Base-by-base conservation (phyloP, 2,329 filamentous ascomycete species). In the Helotiales sp. region DNA sequence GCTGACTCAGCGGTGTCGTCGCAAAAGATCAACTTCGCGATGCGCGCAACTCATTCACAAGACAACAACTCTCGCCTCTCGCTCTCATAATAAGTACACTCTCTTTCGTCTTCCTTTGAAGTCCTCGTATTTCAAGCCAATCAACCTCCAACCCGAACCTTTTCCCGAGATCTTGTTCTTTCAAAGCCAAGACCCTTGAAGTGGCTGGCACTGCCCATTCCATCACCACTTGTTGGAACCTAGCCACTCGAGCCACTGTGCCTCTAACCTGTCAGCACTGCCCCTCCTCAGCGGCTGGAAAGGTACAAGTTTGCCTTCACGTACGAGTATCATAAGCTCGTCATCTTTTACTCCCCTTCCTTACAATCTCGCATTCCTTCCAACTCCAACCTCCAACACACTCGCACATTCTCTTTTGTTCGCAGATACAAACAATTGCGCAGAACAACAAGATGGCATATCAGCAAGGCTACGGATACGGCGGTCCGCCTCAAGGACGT, bases 401-500 rank as follows among this genome's bases (percentile, higher is more conserved):
- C 42, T 40, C 30, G 10, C 29, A 49, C 15, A 55, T 34, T 29
- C 36, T 27, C 27, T 17, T 25, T 13, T 40, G 8, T 24, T 27
- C 34, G 22, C 27, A 29, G 29, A 24, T 5, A 51, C 25, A 48
- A 13, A 25, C 6, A 17, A 44, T 24, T 44, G 8, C 8, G 27
- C 22, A 44, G 6, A 10, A 44, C 19, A 12, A 29, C 56, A 59
- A 24, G 9, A 61, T 61, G 59, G 55, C 59, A 42, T 59, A 61
- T 42, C 59, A 61, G 57, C 57, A 51, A 40, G 31, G 36, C 15
- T 53, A 59, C 19, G 25, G 47, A 48, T 63, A 64, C 34, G 60
- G 62, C 9, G 55, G 53, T 15, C 62, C 62, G 19, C 62, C 59
- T 15, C 59, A 55, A 29, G 52, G 58, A 24, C 56, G 61, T 59